Evolutionary conservation across 208 protist species (phyloP).

Genomic region (Angomonas deanei): DNA sequence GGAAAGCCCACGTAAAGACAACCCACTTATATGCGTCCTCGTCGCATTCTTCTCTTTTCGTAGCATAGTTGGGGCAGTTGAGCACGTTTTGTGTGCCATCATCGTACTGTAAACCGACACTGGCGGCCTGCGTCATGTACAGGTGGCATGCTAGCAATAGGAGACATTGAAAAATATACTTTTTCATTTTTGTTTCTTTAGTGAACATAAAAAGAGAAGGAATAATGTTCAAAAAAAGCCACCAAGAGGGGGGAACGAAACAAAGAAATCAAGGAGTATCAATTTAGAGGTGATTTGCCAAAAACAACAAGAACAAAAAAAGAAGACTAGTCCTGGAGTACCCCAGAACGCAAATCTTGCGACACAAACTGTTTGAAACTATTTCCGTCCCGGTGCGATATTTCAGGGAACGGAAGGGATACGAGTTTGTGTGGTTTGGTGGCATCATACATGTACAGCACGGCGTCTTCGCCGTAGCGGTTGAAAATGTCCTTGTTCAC

Average conservation of each 20-base stretch:
- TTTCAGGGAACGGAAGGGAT: constrained; percentile 74
- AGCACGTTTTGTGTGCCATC: constrained; percentile 7
- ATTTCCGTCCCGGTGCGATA: constrained; percentile 62
- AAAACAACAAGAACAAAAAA: not conserved
- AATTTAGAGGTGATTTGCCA: not conserved
- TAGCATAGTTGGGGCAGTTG: constrained; percentile 18
- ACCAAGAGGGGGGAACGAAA: not conserved
- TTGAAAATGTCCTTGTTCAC: constrained; percentile 65
- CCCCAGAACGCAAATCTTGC: constrained; percentile 33
- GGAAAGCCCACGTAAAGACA: constrained; percentile 15
- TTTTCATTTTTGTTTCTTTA: not conserved
- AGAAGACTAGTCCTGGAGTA: not conserved
- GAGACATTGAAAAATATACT: not conserved
- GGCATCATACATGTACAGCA: constrained; percentile 87
- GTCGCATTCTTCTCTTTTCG: constrained; percentile 16
- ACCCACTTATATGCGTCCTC: constrained; percentile 10
- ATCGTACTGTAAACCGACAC: constrained; percentile 20
- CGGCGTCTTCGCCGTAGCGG: constrained; percentile 66
- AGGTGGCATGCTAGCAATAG: not conserved
- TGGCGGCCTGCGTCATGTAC: not conserved
- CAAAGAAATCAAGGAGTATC: constrained; percentile 9
- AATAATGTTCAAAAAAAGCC: constrained; percentile 6
- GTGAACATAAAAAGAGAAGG: not conserved
- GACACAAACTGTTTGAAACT: constrained; percentile 78
- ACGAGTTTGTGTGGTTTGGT: constrained; percentile 70